These are phyloP conservation scores for Cladosporium sp. DNA, from an alignment of 2,329 filamentous ascomycete genomes.

Conservation along the genomic window DNA sequence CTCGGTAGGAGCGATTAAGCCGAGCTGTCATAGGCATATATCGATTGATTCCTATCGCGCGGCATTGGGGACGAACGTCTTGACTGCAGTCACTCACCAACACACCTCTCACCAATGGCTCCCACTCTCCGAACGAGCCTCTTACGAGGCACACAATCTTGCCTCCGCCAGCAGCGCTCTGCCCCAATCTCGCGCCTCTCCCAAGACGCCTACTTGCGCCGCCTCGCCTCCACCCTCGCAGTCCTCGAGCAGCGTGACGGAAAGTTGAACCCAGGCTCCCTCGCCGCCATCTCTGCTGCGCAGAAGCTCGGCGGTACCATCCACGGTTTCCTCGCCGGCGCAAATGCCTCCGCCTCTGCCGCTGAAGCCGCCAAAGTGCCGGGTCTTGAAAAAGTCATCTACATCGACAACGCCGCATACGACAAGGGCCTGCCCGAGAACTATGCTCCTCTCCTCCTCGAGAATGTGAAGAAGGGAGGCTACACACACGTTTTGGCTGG, in stretches of 20 bases:
- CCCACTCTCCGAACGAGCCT: conserved; percentile 13
- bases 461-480: conserved; percentile 94
- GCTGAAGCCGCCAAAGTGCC: conserved; percentile 83
- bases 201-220: conserved; percentile 55
- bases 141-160: conserved; percentile 27
- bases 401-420: conserved; percentile 82
- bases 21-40: not conserved
- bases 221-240: conserved; percentile 81
- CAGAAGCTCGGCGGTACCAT: conserved; percentile 80
- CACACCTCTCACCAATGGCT: conserved; percentile 9
- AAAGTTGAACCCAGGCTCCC: conserved; percentile 74
- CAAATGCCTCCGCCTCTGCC: conserved; percentile 68
- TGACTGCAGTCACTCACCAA: not conserved
- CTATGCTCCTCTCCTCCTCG: conserved; percentile 85
- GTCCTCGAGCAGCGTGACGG: conserved; percentile 91
- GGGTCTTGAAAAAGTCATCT: conserved; percentile 86
- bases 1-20: not conserved
- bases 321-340: conserved; percentile 83
- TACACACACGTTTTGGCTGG: conserved; percentile 89
- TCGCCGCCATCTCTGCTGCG: conserved; percentile 81
- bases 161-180: conserved; percentile 28
- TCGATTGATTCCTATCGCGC: not conserved
- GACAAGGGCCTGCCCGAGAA: conserved; percentile 94
- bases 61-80: not conserved
- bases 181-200: conserved; percentile 37